A percentile compares a stretch with the other conserved stretches of the same genome.
Evolutionary conservation across 129 eudicot species (phyloP).

Genomic region (Pulicaria dysenterica): DNA sequence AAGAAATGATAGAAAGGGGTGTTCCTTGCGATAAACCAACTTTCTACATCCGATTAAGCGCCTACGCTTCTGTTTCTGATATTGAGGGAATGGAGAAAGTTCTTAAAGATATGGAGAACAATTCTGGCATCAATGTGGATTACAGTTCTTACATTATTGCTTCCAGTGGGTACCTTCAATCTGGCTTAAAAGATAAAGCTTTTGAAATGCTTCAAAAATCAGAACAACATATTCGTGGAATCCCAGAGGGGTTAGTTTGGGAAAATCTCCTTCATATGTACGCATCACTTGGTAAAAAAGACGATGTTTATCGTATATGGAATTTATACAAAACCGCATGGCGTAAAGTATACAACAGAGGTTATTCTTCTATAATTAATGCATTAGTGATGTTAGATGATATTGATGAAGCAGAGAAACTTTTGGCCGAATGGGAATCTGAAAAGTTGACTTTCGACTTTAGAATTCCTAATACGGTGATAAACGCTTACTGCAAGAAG

Average conservation of each 20-base stretch:
- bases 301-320: slow-evolving; percentile 61
- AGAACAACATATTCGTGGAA: slow-evolving; percentile 29
- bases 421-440: slow-evolving; percentile 61
- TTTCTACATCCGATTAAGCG: slow-evolving; percentile 35
- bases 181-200: slow-evolving; percentile 24
- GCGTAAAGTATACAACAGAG: slow-evolving; percentile 45
- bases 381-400: slow-evolving; percentile 63
- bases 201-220: slow-evolving; percentile 33
- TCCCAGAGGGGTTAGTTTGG: slow-evolving; percentile 28
- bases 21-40: slow-evolving; percentile 34
- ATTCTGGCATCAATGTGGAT: slow-evolving; percentile 15
- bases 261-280: slow-evolving; percentile 40
- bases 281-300: slow-evolving; percentile 47
- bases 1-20: slow-evolving; percentile 37
- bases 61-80: slow-evolving; percentile 34
- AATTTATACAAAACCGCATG: slow-evolving; percentile 40
- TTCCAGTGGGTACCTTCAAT: slow-evolving; percentile 26
- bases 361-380: slow-evolving; percentile 47
- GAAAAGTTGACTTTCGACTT: slow-evolving; percentile 46
- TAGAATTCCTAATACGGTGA: slow-evolving; percentile 49
- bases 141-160: slow-evolving; percentile 32
- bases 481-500: slow-evolving; percentile 41
- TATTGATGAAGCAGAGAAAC: slow-evolving; percentile 56
- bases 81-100: slow-evolving; percentile 24
- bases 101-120: slow-evolving; percentile 40